phyloP scores from a whole-genome alignment of 768 basidiomycete genomes.

The Sistotremastrum niveocremeum region DNA sequence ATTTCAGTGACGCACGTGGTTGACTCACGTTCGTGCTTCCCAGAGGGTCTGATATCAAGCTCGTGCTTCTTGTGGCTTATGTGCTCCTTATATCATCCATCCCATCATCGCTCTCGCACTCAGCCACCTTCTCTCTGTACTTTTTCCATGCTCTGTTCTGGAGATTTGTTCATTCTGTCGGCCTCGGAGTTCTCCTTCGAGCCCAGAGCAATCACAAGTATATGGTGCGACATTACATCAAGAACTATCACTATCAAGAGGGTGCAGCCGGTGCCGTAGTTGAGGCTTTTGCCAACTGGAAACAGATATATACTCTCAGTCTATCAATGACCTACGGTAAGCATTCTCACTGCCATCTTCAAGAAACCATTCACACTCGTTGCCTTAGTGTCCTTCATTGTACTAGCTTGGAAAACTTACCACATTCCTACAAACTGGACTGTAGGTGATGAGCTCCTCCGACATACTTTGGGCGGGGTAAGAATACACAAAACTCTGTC shows the following conservation, averaged over 20 bases:
- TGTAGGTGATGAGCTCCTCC: slow-evolving; percentile 71
- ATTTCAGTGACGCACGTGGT: slow-evolving; percentile 3
- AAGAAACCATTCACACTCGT: not conserved
- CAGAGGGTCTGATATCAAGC: slow-evolving; percentile 78
- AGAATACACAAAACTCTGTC: slow-evolving; percentile 16
- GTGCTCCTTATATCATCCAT: slow-evolving; percentile 43
- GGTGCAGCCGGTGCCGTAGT: slow-evolving; percentile 65
- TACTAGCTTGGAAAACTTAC: slow-evolving; percentile 86
- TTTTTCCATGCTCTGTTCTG: slow-evolving; percentile 75
- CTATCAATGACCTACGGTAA: slow-evolving; percentile 90
- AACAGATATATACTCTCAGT: slow-evolving; percentile 80
- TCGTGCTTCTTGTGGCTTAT: slow-evolving; percentile 64
- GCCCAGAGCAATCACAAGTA: slow-evolving; percentile 81
- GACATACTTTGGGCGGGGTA: slow-evolving; percentile 81
- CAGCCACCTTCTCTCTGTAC: slow-evolving; percentile 46
- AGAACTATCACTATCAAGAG: slow-evolving; percentile 74
- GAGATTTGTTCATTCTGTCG: slow-evolving; percentile 81
- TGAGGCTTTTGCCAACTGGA: slow-evolving; percentile 95
- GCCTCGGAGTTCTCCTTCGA: slow-evolving; percentile 69
- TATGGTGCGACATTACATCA: slow-evolving; percentile 85
- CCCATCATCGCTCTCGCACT: slow-evolving; percentile 35
- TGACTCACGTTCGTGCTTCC: slow-evolving; percentile 11
- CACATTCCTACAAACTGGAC: slow-evolving; percentile 72
- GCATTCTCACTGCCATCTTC: slow-evolving; percentile 10
- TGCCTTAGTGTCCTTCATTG: slow-evolving; percentile 61